Percentiles rank a stretch among this genome's conserved stretches.
Conservation (phyloP, 768 basidiomycete genomes). For the Boletus rubroflammeus region DNA sequence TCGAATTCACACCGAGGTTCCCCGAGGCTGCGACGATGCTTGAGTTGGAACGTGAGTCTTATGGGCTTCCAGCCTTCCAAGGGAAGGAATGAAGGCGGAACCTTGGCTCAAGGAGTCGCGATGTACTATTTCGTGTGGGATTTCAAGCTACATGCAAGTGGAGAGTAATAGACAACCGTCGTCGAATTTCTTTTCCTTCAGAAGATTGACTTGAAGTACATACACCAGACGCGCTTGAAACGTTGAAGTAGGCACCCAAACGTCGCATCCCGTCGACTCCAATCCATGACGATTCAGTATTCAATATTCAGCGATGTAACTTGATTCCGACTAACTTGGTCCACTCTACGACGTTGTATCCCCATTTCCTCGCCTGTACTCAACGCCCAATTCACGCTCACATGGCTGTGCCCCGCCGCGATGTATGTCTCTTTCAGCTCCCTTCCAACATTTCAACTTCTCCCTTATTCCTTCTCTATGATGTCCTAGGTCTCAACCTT, state of each 20-base stretch:
- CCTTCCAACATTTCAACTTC: constrained; percentile 28
- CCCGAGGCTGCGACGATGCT: constrained; percentile 7
- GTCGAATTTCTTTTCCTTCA: background rate
- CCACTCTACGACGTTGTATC: constrained; percentile 40
- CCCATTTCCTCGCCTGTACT: constrained; percentile 57
- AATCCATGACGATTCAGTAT: too few relatives aligned
- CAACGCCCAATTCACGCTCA: constrained; percentile 51
- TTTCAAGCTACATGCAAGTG: too few relatives aligned
- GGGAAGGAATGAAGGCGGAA: background rate
- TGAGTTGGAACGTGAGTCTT: constrained; percentile 5
- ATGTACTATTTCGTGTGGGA: background rate
- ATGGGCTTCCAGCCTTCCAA: background rate
- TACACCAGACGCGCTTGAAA: too few relatives aligned
- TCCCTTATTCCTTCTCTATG: constrained; percentile 40
- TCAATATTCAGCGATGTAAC: too few relatives aligned
- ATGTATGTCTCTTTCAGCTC: constrained; percentile 31
- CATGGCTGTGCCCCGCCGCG: constrained; percentile 57
- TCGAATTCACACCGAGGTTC: constrained; percentile 2
- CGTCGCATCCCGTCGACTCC: too few relatives aligned
- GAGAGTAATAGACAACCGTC: background rate
- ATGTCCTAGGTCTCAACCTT: constrained; percentile 30
- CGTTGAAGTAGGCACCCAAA: too few relatives aligned
- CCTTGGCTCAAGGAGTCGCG: background rate
- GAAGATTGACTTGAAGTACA: background rate
- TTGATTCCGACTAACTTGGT: too few relatives aligned